Evolutionary conservation across 2,329 filamentous ascomycete genomes (phyloP), one percentile per base, ranked within the genome.

Genomic region (Xylariaceae sp.): DNA sequence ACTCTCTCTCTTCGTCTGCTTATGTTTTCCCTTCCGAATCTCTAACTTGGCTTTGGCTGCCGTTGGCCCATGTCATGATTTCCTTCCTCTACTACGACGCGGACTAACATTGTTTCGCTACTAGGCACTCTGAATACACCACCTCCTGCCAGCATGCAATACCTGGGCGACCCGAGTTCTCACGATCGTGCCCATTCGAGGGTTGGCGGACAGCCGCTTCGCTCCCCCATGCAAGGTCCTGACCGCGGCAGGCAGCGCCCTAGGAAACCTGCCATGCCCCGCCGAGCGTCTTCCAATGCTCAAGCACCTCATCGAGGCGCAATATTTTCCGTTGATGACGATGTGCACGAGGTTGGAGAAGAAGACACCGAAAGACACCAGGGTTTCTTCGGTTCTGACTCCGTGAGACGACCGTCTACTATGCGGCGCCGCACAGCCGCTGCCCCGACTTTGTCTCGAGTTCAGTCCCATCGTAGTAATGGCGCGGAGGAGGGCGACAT

Each of bases 311-410:
- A 91, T 60, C 84, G 88, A 40, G 87, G 90, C 22, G 86, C 87
- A 48, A 75, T 91, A 45, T 97, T 95, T 66, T 96, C 90, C 0
- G 88, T 88, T 36, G 90, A 97, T 60, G 91, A 97, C 62, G 89
- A 89, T 57, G 72, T 82, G 18, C 76, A 81, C 50, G 91, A 96
- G 64, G 81, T 95, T 16, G 83, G 87, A 57, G 78, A 79, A 47
- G 86, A 89, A 56, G 67, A 76, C 47, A 66, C 66, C 34, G 69
- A 63, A 45, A 46, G 51, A 15, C 54, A 61, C 9, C 60, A 66
- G 31, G 9, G 16, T 17, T 19, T 19, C 15, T 57, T 53, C 42
- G 57, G 39, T 32, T 47, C 37, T 37, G 56, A 60, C 33, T 49
- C 55, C 9, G 22, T 31, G 34, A 54, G 58, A 22, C 64, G 40